These are phyloP conservation scores for Alternaria arborescens DNA, from an alignment of 2,329 filamentous ascomycete species.

Conservation along the genomic window DNA sequence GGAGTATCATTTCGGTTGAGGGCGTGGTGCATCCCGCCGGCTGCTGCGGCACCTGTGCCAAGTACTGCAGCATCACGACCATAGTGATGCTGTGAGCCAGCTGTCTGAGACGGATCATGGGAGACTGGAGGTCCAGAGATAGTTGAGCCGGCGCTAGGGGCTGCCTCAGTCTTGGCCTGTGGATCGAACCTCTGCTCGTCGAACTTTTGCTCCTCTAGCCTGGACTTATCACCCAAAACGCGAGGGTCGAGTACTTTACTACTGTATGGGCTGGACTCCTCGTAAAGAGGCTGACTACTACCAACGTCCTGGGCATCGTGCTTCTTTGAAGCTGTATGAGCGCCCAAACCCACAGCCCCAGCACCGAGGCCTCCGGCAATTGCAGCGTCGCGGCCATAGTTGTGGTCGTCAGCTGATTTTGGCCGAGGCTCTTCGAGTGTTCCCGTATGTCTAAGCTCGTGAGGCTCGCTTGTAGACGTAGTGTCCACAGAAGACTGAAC, in stretches of 20 bases:
- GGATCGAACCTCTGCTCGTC: constrained; percentile 35
- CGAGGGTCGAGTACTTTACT: constrained; percentile 41
- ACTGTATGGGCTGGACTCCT: constrained; percentile 37
- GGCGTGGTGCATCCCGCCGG: neutral
- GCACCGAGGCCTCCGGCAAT: constrained; percentile 37
- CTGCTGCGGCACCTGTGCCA: neutral
- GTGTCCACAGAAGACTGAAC: neutral
- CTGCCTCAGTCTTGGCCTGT: constrained; percentile 15
- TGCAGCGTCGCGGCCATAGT: constrained; percentile 38
- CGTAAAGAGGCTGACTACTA: constrained; percentile 21
- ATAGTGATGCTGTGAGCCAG: constrained; percentile 29
- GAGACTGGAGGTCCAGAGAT: constrained; percentile 19
- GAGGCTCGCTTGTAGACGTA: constrained; percentile 14
- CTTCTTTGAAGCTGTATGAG: constrained; percentile 25
- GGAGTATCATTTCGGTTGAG: constrained; percentile 9
- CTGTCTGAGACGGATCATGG: constrained; percentile 11
- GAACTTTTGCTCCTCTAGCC: constrained; percentile 28
- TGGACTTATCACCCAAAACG: constrained; percentile 26
- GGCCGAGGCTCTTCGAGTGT: constrained; percentile 30
- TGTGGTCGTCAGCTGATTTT: constrained; percentile 31
- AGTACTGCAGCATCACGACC: constrained; percentile 29
- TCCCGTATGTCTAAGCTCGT: constrained; percentile 37
- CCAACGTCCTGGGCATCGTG: constrained; percentile 22
- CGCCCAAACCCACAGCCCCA: constrained; percentile 34
- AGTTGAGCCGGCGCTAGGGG: constrained; percentile 12